Evolutionary conservation across 192 early-diverging fungal species (phyloP).

Genomic region (Dispira simplex): DNA sequence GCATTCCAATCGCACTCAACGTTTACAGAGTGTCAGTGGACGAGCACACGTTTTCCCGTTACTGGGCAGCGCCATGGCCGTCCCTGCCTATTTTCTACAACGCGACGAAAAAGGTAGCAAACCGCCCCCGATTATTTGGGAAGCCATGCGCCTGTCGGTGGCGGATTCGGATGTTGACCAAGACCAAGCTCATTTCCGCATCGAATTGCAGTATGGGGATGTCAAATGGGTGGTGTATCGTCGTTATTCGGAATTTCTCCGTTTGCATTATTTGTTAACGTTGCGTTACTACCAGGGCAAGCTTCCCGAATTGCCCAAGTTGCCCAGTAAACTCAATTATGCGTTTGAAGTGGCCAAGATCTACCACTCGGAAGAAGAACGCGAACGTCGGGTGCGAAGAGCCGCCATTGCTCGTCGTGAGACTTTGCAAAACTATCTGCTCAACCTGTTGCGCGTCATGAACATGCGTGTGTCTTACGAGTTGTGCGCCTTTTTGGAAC

Average conservation of each 20-base stretch:
- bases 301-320: constrained; percentile 16
- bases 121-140: constrained; percentile 30
- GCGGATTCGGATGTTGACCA: constrained; percentile 8
- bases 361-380: constrained; percentile 13
- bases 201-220: constrained; percentile 61
- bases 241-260: constrained; percentile 47
- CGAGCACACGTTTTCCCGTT: constrained; percentile 20
- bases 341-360: constrained; percentile 15
- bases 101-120: constrained; percentile 29
- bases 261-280: constrained; percentile 42
- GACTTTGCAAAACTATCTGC: constrained; percentile 40
- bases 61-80: constrained; percentile 31
- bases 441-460: constrained; percentile 34
- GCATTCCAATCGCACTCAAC: background rate
- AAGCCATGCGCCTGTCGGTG: constrained; percentile 27
- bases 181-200: constrained; percentile 40
- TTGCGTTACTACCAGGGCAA: constrained; percentile 29
- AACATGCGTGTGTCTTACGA: constrained; percentile 50
- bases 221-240: constrained; percentile 59
- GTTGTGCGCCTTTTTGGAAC: constrained; percentile 59
- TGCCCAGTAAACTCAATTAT: constrained; percentile 16
- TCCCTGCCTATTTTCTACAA: constrained; percentile 32
- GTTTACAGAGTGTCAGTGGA: background rate
- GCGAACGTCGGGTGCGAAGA: constrained; percentile 16
- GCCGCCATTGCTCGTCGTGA: constrained; percentile 36